phyloP scores from a whole-genome alignment of 257 asterid species.

The Ballota nigra region DNA sequence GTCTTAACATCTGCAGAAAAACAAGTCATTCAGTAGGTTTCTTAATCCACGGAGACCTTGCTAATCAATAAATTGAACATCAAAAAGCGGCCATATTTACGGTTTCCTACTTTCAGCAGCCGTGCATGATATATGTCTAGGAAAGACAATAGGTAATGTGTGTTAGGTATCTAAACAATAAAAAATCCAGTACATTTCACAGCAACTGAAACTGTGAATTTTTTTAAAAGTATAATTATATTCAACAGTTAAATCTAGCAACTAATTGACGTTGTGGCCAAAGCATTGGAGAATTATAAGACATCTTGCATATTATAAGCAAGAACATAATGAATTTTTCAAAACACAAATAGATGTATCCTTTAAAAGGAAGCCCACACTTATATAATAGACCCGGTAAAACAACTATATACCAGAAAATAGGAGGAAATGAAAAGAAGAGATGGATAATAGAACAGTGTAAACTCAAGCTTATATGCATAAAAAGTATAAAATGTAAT shows the following conservation, averaged over 20 bases:
- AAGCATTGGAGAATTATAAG: neutral
- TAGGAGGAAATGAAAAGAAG: neutral
- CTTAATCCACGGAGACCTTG: neutral
- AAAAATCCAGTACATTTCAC: neutral
- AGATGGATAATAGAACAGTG: neutral
- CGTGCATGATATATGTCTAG: neutral
- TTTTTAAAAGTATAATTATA: neutral
- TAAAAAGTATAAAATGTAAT: neutral
- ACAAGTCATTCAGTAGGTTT: constrained; percentile 16
- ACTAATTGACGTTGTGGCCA: constrained; percentile 9
- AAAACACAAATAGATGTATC: neutral
- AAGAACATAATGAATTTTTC: constrained; percentile 7
- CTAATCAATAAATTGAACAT: constrained; percentile 8
- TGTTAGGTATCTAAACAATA: neutral
- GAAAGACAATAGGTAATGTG: neutral
- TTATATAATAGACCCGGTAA: constrained; percentile 1
- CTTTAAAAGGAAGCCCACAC: neutral
- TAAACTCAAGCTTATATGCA: neutral
- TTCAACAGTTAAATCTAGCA: constrained; percentile 1
- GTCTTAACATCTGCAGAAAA: constrained; percentile 83
- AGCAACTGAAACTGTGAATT: neutral
- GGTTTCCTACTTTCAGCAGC: neutral
- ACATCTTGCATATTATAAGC: neutral
- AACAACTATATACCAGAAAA: neutral
- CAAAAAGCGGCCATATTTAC: neutral